Percentiles rank a stretch among this genome's conserved stretches.
Evolutionary conservation across 2,329 filamentous ascomycete genomes (phyloP).

Genomic region (Colletotrichum sp.): DNA sequence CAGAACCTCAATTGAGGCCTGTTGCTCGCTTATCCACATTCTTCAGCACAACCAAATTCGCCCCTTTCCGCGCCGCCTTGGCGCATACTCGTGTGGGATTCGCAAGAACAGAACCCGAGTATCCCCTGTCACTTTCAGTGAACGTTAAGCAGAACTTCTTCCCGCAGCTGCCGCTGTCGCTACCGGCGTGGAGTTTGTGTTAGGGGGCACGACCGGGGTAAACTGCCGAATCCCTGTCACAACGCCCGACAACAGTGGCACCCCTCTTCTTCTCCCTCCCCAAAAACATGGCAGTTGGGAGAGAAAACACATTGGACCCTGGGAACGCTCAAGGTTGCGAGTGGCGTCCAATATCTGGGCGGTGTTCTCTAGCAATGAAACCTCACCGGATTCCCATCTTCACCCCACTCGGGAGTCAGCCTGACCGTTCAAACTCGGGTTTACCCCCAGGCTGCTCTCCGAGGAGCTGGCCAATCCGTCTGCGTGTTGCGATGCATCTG

Average conservation of each 20-base stretch:
- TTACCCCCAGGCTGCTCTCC: not conserved
- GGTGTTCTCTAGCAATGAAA: not conserved
- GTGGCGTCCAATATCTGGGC: not conserved
- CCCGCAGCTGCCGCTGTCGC: not conserved
- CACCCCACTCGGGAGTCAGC: not conserved
- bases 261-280: not conserved
- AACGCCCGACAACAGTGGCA: not conserved
- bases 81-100: not conserved
- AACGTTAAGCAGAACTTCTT: not conserved
- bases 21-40: not conserved
- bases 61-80: not conserved
- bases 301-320: not conserved
- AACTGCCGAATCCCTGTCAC: not conserved
- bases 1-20: not conserved
- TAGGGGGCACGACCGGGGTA: constrained; percentile 7
- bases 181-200: not conserved
- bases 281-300: not conserved
- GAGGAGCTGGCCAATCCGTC: not conserved
- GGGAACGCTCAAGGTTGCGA: not conserved
- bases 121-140: not conserved
- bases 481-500: not conserved
- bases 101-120: not conserved
- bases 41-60: not conserved
- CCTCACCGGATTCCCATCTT: not conserved
- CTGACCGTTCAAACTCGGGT: not conserved